Conservation (phyloP, 2,329 filamentous ascomycete genomes). For the Fusarium acutatum region DNA sequence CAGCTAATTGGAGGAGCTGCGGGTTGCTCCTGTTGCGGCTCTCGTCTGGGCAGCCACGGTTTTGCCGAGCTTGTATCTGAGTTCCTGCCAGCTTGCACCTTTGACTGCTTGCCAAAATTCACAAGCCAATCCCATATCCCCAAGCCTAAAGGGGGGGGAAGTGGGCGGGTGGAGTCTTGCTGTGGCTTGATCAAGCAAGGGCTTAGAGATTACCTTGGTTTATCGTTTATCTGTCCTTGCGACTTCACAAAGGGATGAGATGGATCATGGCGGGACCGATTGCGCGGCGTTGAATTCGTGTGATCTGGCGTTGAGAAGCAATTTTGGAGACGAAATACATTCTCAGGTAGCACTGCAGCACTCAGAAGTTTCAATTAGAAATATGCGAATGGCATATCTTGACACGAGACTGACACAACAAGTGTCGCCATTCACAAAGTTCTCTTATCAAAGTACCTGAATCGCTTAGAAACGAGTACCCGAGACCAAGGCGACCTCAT, state of each 20-base stretch:
- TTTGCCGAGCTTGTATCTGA: conserved; percentile 29
- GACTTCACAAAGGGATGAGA: conserved; percentile 35
- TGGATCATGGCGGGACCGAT: conserved; percentile 28
- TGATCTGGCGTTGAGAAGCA: conserved; percentile 12
- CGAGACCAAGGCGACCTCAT: conserved; percentile 14
- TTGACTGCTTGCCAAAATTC: conserved; percentile 2
- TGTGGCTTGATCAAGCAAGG: conserved; percentile 26
- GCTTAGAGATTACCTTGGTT: conserved; percentile 13
- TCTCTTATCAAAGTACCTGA: not conserved
- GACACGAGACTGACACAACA: not conserved
- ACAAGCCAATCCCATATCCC: conserved; percentile 29
- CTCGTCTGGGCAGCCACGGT: conserved; percentile 29
- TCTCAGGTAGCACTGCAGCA: not conserved
- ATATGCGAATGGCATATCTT: not conserved
- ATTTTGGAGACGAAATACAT: not conserved
- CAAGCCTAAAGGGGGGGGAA: conserved; percentile 33
- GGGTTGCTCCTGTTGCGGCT: conserved; percentile 13
- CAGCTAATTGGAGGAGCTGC: conserved; percentile 21
- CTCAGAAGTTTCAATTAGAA: not conserved
- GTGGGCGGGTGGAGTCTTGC: conserved; percentile 11
- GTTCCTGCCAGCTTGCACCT: conserved; percentile 32
- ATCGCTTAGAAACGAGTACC: conserved; percentile 5
- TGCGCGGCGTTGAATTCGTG: conserved; percentile 22
- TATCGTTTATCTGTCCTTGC: conserved; percentile 36
- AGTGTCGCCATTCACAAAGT: not conserved